phyloP scores from a whole-genome alignment of 139 green algal genomes.

The Auxenochlorella pyrenoidosa region DNA sequence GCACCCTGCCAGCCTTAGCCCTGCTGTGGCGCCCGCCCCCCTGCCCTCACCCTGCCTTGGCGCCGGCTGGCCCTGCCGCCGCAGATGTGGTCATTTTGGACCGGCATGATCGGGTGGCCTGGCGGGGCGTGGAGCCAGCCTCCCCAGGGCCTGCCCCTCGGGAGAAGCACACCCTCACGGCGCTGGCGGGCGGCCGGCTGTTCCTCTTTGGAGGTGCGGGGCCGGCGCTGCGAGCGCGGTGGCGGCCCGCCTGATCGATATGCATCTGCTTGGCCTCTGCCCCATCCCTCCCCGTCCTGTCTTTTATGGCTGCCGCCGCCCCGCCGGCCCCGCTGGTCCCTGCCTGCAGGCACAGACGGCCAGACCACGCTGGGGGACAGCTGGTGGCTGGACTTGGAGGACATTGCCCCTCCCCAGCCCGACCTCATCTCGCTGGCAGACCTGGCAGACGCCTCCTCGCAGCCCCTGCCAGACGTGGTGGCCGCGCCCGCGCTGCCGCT shows the following conservation, averaged over 20 bases:
- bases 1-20: too few species aligned
- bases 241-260: not conserved
- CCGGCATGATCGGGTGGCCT: conserved; percentile 26
- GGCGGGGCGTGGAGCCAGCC: conserved; percentile 21
- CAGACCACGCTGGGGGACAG: conserved; percentile 40
- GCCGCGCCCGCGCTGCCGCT: conserved; percentile 2
- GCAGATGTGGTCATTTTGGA: conserved; percentile 44
- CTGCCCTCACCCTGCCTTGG: too few species aligned
- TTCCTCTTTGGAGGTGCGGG: conserved; percentile 73
- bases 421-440: conserved; percentile 34
- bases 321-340: not conserved
- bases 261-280: too few species aligned
- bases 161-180: conserved; percentile 77
- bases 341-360: conserved; percentile 43
- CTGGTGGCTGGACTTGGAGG: conserved; percentile 50
- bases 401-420: conserved; percentile 21
- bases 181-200: conserved; percentile 57
- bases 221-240: not conserved
- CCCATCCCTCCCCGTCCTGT: too few species aligned
- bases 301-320: too few species aligned
- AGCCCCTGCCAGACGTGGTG: not conserved
- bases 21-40: too few species aligned
- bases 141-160: conserved; percentile 48
- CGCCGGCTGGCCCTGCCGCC: not conserved
- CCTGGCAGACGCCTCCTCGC: not conserved